phyloP scores from a whole-genome alignment of 2,329 filamentous ascomycete genomes.

The Monilinia fructicola region DNA sequence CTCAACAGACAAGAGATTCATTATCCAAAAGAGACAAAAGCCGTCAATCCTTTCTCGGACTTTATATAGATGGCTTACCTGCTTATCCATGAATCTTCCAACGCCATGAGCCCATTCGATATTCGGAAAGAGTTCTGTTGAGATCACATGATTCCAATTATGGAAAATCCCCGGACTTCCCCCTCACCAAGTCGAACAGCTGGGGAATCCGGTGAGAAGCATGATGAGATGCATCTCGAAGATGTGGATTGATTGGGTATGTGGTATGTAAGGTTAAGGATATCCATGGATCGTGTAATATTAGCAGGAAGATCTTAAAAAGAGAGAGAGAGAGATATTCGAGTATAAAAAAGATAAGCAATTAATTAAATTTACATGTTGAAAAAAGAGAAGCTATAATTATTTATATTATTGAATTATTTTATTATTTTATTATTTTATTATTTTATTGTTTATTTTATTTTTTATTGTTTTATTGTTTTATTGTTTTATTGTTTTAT shows the following conservation, averaged over 20 bases:
- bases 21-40: background rate
- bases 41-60: too few relatives aligned
- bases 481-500: too few relatives aligned
- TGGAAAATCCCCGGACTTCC: conserved; percentile 16
- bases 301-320: background rate
- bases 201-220: conserved; percentile 15
- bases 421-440: too few relatives aligned
- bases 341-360: too few relatives aligned
- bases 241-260: background rate
- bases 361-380: background rate
- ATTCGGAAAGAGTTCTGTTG: conserved; percentile 10
- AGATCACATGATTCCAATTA: background rate
- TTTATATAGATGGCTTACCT: background rate
- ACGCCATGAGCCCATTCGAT: background rate
- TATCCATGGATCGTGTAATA: background rate
- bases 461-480: too few relatives aligned
- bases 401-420: background rate
- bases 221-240: background rate
- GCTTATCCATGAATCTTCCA: background rate
- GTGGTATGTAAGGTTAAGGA: background rate
- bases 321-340: too few relatives aligned
- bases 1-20: background rate
- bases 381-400: too few relatives aligned
- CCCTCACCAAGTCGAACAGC: background rate
- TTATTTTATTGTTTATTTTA: too few relatives aligned